Evolutionary conservation across 1,139 yeast species (phyloP), one percentile per base, ranked within the genome.

Genomic region (Scheffersomyces titani): DNA sequence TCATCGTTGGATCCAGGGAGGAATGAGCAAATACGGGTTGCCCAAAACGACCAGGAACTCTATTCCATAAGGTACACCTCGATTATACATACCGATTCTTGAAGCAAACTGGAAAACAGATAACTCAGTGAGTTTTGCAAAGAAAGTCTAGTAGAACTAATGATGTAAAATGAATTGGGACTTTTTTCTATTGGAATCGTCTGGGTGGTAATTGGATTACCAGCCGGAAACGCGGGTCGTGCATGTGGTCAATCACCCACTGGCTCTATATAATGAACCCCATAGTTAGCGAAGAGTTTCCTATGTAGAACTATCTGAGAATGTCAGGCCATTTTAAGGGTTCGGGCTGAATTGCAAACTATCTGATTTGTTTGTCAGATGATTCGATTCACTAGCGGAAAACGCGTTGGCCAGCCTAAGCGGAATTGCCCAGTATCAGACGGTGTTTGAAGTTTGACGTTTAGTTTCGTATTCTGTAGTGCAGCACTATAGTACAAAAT

Each of bases 161-260:
- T 11, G 16, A 30, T 30, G 13, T 30, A 30, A 30, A 30, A 30
- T 30, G 40, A 16, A 30, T 22, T 19, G 49, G 49, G 24, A n/a
- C 22, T 46, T 46, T 46, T 46, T 46, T 46, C 49, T 46, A 46
- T 46, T 46, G 49, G 49, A 46, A 46, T 46, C 49, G 24, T 19
- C 22, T 46, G 49, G 24, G 24, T 46, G 49, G 19, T 46, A 19
- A 46, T 46, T 46, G 49, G 49, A 19, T 46, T 46, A 46, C 9
- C 49, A 46, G 49, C 20, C 13, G 13, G 40, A 11, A 30, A 16
- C 40, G 40, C 16, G 40, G 40, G 40, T 30, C 40, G 40, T 30
- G 40, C 40, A 11, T 11, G 40, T 16, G 40, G 16, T 9, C 40
- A 30, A 30, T 30, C 40, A 2, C 40, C 40, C 40, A 22, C 24